Base-by-base conservation (phyloP, 768 basidiomycete genomes). In the Chalciporus piperatus region DNA sequence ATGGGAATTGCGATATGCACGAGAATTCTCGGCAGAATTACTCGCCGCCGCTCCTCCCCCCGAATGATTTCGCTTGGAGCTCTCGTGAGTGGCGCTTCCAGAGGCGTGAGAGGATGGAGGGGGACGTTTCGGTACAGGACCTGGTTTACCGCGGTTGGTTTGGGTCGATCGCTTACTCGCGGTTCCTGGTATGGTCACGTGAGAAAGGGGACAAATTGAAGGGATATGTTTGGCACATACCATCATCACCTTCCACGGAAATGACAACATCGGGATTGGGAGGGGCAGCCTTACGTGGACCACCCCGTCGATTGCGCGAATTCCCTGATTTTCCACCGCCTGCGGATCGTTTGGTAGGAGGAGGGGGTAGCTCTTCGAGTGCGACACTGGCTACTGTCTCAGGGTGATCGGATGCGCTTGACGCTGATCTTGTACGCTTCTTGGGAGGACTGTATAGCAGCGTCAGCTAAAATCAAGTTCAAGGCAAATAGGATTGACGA, bases 371-470 rank as follows among this genome's bases (percentile, higher is more conserved):
- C 8, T 81, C 80, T 40, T 76, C 76, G 10, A 50, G 57, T 43
- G 70, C 72, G 16, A 70, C 67, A 37, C 66, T 67, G 17, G 69
- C 65, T 35, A 75, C 68, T 41, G 63, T 70, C 50, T 74, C 72
- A 25, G 71, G 73, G 19, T 70, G 78, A 64, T 90, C 85, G 37
- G 89, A 90, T 6, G 75, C 74, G 35, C 78, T 83, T 25, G 89
- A 91, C 42, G 82, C 79, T 39, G 89, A 92, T 70, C 89, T 77
- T 27, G 85, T 86, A 39, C 87, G 83, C 70, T 91, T 91, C 69
- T 83, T 82, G 47, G 79, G 69, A 37, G 60, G 65, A 50, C 81
- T 84, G 27, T 4, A 62, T 13, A 30, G 17, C 14, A 30, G 52
- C 16, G 47, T 66, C 44, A 60, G 59, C 28, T 23, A 38, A 43